Conservation (phyloP, 192 early-diverging fungal genomes). For the Entomortierella chlamydospora region DNA sequence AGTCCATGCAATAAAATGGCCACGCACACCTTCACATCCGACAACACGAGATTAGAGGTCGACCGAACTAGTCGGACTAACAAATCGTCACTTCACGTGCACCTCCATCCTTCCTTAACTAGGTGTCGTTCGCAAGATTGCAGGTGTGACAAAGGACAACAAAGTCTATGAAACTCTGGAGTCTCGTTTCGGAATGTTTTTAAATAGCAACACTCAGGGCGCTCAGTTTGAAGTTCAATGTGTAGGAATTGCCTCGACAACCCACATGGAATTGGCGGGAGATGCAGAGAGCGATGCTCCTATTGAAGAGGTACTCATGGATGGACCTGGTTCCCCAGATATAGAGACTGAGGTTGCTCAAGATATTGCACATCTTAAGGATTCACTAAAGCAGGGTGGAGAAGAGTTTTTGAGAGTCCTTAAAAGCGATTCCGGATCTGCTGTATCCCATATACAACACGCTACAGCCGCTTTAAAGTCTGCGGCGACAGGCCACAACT, state of each 20-base stretch:
- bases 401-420: background rate
- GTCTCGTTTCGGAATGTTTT: slow-evolving; percentile 39
- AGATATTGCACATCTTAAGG: slow-evolving; percentile 16
- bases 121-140: slow-evolving; percentile 41
- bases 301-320: slow-evolving; percentile 11
- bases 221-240: slow-evolving; percentile 42
- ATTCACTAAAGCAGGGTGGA: slow-evolving; percentile 21
- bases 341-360: slow-evolving; percentile 6
- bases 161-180: slow-evolving; percentile 37
- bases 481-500: no score
- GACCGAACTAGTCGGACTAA: background rate
- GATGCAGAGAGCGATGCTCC: slow-evolving; percentile 26
- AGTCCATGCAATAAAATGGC: no score
- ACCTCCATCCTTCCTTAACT: background rate
- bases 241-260: slow-evolving; percentile 44
- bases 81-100: background rate
- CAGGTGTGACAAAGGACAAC: slow-evolving; percentile 38
- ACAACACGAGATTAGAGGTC: background rate
- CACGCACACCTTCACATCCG: no score
- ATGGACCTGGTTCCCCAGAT: slow-evolving; percentile 7
- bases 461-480: background rate
- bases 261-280: slow-evolving; percentile 43
- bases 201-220: slow-evolving; percentile 32
- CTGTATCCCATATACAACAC: background rate
- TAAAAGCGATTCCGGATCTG: background rate